Base-by-base conservation (phyloP, 257 asterid genomes). In the Coffea canephora region DNA sequence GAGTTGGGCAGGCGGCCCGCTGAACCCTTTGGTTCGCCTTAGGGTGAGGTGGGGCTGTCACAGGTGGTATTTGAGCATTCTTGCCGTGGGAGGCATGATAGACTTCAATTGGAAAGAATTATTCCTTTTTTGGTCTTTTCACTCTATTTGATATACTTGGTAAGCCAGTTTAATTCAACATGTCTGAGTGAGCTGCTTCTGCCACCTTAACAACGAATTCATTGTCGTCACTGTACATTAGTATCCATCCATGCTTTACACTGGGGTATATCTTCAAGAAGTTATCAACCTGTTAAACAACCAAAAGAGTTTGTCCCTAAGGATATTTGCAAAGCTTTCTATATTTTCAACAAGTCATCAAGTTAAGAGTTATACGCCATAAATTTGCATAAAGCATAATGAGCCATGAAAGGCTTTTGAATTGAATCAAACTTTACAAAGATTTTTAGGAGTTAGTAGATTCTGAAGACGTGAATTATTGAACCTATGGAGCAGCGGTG, bases 111-210 rank as follows among this genome's bases (percentile, higher is more conserved):
- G 34, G 34, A 31, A 31, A 31, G 34, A 31, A 31, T 31, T 31
- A 31, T 31, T 31, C 34, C 34, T 31, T 31, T 31, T 31, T 31
- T 31, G 34, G 34, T 31, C 34, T 31, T 31, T 31, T 31, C 1
- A 31, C 34, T 31, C 34, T 31, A 31, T 31, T 31, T 31, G 34
- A 31, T 31, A 31, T 31, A 31, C 34, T 84, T 86, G 19, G 73
- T 76, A 57, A 91, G 87, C 96, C 93, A 91, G 76, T 86, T 31
- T 31, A 31, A 31, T 31, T 83, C 67, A 91, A 25, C 91, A 89
- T 77, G 86, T 91, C 92, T 25, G 39, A 62, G 39, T n/a, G 69
- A 62, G 16, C 69, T 62, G n/a, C 68, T 62, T 62, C 69, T n/a
- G 69, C 39, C 16, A 62, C n/a, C 39, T 62, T 62, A 25, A 62